Evolutionary conservation across 2,329 filamentous ascomycete genomes (phyloP).

Genomic region (Pyricularia grisea): DNA sequence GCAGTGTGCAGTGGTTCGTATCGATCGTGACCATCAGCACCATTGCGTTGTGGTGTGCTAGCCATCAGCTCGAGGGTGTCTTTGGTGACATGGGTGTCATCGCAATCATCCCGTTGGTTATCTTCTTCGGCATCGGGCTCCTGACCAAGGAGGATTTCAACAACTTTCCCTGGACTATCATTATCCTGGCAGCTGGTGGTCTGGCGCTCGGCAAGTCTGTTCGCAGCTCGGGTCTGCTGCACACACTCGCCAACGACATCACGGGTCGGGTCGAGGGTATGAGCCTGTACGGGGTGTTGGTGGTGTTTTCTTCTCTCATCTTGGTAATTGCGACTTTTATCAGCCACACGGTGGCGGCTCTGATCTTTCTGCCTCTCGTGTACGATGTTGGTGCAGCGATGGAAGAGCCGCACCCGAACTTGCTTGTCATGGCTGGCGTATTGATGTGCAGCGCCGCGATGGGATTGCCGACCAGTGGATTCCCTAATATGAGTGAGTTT

Average conservation of each 20-base stretch:
- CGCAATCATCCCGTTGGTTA: conserved; percentile 86
- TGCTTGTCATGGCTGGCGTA: conserved; percentile 90
- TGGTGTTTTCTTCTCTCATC: conserved; percentile 78
- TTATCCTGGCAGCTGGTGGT: conserved; percentile 91
- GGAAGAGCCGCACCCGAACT: conserved; percentile 83
- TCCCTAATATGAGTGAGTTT: conserved; percentile 97
- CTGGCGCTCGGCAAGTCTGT: conserved; percentile 90
- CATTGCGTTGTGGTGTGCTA: conserved; percentile 86
- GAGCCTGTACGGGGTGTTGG: conserved; percentile 74
- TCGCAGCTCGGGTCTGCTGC: conserved; percentile 81
- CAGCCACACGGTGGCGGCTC: conserved; percentile 88
- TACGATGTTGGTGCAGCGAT: conserved; percentile 76
- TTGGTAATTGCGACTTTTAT: conserved; percentile 95
- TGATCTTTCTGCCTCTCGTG: conserved; percentile 90
- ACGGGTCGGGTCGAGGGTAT: conserved; percentile 65
- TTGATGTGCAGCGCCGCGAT: conserved; percentile 98
- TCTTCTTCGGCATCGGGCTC: conserved; percentile 95
- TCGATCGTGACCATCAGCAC: conserved; percentile 72
- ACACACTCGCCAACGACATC: conserved; percentile 75
- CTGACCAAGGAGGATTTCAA: conserved; percentile 99
- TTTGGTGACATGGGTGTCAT: conserved; percentile 99
- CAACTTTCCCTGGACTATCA: conserved; percentile 99
- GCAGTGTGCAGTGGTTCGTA: conserved; percentile 88
- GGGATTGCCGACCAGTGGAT: conserved; percentile 90
- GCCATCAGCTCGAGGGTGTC: conserved; percentile 73